Base-by-base conservation (phyloP, 2,329 filamentous ascomycete genomes). In the Fusarium sacchari region DNA sequence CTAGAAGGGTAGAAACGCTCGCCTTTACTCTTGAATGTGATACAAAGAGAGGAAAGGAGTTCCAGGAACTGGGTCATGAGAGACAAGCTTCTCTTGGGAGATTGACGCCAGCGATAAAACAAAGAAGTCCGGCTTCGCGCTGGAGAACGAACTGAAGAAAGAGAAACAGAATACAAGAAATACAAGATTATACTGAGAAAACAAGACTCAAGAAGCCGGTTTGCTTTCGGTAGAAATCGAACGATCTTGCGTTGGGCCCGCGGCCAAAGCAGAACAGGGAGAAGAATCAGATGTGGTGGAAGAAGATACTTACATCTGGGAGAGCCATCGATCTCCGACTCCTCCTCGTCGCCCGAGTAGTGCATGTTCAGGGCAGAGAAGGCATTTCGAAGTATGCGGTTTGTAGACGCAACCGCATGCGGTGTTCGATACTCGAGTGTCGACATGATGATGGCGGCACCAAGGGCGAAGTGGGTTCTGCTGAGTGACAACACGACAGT, bases 351-450 rank as follows among this genome's bases (percentile, higher is more conserved):
- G 13, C 52, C 44, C n/a, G 42, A n/a, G 22, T 53, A 37, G 8
- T 62, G 46, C 9, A 73, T 26, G 1, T 60, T 53, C 4, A 69
- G 43, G 37, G 30, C 46, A 8, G 71, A 67, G 17, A 52, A 61
- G 5, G 71, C 67, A 9, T 72, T 72, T 13, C 71, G 69, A 42
- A 72, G 59, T 4, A 36, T 37, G 7, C 46, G 60, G 15, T 44
- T 12, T 17, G 50, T 37, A 13, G 43, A 60, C n/a, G 55, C 42
- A 24, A 42, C 50, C 11, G 44, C 50, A 15, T 46, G 63, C 20
- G 64, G 57, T 26, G 62, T 72, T 13, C 56, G 71, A 22, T 61
- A 53, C 49, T 50, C 58, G 15, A 39, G 50, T 30, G 71, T 72
- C 40, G 67, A 55, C 71, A 73, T 73, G 17, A 13, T 39, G 56